Evolutionary conservation across 495 filamentous ascomycete genomes (phyloP), one percentile per base, ranked within the genome.

Genomic region (Aspergillus affinis): DNA sequence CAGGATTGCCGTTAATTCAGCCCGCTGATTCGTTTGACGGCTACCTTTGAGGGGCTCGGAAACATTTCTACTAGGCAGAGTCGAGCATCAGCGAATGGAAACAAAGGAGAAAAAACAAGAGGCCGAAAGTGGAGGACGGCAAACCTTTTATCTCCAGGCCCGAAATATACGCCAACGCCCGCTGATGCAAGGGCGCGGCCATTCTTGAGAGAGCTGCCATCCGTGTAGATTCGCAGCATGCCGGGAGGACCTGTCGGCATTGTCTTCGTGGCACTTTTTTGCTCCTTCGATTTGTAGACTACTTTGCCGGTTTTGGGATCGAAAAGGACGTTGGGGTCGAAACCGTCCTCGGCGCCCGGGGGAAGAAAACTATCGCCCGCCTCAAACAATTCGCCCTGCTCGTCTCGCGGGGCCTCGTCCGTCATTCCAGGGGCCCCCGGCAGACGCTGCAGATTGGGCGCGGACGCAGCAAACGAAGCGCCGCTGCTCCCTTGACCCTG

Each of bases 1-100:
- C 5, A 89, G 77, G 60, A 97, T 88, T 0, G 92, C 94, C 4
- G 91, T 92, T 55, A 98, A 78, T 72, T 98, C 94, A 17, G 94
- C 94, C 5, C 94, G 91, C 71, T 97, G 90, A 70, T 98, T 98
- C 1, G 94, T 97, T 70, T 98, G 94, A 10, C 78, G 72, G 12
- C 79, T 74, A 44, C 93, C 93, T 46, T 75, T 66, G 2, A 98
- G 81, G 17, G 86, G 84, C 68, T 97, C 93, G 19, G 90, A 92
- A 55, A 97, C 81, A 71, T 97, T 98, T 69, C 90, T 91, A 67
- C 72, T 78, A 67, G 72, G 67, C 68, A 54, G 55, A 63, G 9
- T 23, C 63, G 36, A 41, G 57, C 30, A 48, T 72, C 51, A 69
- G 66, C 68, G 59, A 69, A 63, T 65, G 63, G 27, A 52, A 36